Evolutionary conservation across 805 yeast genomes (phyloP), one percentile per base, ranked within the genome.

Genomic region (Yarrowia yakushimensis): DNA sequence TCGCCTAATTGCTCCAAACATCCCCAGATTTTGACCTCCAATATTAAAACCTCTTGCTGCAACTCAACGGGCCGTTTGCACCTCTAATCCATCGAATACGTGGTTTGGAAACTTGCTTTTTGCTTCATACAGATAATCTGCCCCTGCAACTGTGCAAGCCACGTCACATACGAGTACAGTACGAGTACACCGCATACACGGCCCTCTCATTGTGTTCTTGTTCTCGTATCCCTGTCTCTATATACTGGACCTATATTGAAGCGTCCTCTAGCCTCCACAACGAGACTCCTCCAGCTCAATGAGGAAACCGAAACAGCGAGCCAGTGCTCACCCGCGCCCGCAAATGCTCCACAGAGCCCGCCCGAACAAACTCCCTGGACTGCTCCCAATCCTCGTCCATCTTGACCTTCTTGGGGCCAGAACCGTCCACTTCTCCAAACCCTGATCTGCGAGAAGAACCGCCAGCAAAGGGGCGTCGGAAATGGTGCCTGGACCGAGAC

Each of bases 401-500:
- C 52, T 30, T 45, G 13, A 23, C 22, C 30, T 27, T 45, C 17
- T 45, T 45, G 1, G n/a, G 34, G 2, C 50, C 50, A 27, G 34
- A 27, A 10, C 25, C 52, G 9, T 45, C 36, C 8, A 18, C 52
- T 8, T 45, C 52, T 5, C 18, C 52, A 45, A 45, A 28, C 30
- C 57, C 41, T 22, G 39, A 13, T n/a, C 42, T 18, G n/a, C 52
- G 52, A 30, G 52, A 20, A 20, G 27, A 2, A 27, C 25, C 9
- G 6, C 39, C 39, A 31, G n/a, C 55, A 33, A 31, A 48, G 30
- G 52, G 55, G 20, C 55, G 30, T 4, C 59, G 43, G 25, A 52
- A 52, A 25, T 52, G 59, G 28, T 52, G 59, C 11, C 59, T 13
- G 6, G 59, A 34, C 8, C 59, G 59, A 17, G 43, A 36, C 25